A percentile compares a stretch with the other conserved stretches of the same genome.
Conservation (phyloP, 1,284 basidiomycete species). For the Ceratobasidium sp. region DNA sequence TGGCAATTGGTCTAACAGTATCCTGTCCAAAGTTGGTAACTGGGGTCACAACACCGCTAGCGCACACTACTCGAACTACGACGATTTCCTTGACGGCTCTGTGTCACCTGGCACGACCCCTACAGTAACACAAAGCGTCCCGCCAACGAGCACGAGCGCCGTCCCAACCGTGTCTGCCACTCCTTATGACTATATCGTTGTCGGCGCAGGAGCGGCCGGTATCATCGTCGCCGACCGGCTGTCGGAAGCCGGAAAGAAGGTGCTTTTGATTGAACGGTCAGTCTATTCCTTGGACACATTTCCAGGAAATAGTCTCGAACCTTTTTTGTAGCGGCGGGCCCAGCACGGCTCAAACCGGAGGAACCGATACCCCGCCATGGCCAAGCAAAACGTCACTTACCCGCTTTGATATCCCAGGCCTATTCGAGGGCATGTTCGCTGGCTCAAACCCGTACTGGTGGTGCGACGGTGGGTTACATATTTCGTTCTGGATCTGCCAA, state of each 20-base stretch:
- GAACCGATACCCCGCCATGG: conserved; percentile 64
- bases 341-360: conserved; percentile 63
- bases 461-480: conserved; percentile 58
- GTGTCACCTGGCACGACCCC: too few species aligned
- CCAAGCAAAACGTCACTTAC: conserved; percentile 62
- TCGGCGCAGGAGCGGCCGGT: conserved; percentile 63
- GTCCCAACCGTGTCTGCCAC: too few species aligned
- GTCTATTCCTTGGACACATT: conserved; percentile 47
- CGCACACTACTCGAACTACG: too few species aligned
- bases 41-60: too few species aligned
- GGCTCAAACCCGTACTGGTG: conserved; percentile 66
- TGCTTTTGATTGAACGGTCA: conserved; percentile 33
- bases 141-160: too few species aligned
- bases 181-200: conserved; percentile 55
- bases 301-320: neutral
- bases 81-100: too few species aligned
- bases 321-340: conserved; percentile 63
- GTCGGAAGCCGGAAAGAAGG: conserved; percentile 61
- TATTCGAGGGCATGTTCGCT: conserved; percentile 63
- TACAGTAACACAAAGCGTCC: too few species aligned
- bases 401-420: conserved; percentile 68
- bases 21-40: too few species aligned
- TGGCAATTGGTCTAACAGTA: too few species aligned
- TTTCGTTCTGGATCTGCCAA: too few species aligned
- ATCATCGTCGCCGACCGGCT: conserved; percentile 62